These are phyloP conservation scores for Durusdinium trenchii DNA, from an alignment of 73 alveolate species.

Conservation along the genomic window DNA sequence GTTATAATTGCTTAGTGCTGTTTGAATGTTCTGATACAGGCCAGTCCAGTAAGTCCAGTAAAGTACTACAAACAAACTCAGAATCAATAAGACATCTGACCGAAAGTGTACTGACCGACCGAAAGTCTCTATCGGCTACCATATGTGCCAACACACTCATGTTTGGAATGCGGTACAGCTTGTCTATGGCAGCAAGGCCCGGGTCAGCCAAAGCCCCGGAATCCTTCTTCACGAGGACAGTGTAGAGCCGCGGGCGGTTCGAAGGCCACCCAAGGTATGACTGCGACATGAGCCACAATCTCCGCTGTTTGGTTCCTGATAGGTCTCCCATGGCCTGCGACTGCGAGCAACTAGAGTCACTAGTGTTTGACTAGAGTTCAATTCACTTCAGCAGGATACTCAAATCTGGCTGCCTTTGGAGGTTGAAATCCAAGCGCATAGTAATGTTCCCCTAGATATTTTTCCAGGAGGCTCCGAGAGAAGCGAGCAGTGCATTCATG, in stretches of 20 bases:
- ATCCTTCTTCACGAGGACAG: neutral
- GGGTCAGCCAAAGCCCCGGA: neutral
- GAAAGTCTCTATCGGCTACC: neutral
- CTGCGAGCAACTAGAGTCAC: neutral
- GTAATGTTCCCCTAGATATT: neutral
- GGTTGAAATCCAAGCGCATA: neutral
- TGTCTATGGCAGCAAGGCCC: neutral
- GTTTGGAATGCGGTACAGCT: neutral
- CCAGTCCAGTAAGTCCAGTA: neutral
- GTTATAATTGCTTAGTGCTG: too few relatives aligned
- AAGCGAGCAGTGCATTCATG: slow-evolving; percentile 37
- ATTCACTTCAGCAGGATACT: neutral
- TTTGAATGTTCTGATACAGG: neutral
- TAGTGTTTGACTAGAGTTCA: neutral
- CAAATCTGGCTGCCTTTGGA: neutral
- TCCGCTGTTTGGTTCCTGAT: neutral
- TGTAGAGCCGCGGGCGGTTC: slow-evolving; percentile 1
- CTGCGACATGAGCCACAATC: neutral
- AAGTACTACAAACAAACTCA: neutral
- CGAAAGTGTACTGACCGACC: neutral
- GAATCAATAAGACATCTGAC: neutral
- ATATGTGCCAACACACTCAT: neutral
- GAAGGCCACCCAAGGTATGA: slow-evolving; percentile 27
- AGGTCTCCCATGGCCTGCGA: neutral
- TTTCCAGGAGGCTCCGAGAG: neutral